Base-by-base conservation (phyloP, 108 stramenopile genomes). In the Nitzschia palea region DNA sequence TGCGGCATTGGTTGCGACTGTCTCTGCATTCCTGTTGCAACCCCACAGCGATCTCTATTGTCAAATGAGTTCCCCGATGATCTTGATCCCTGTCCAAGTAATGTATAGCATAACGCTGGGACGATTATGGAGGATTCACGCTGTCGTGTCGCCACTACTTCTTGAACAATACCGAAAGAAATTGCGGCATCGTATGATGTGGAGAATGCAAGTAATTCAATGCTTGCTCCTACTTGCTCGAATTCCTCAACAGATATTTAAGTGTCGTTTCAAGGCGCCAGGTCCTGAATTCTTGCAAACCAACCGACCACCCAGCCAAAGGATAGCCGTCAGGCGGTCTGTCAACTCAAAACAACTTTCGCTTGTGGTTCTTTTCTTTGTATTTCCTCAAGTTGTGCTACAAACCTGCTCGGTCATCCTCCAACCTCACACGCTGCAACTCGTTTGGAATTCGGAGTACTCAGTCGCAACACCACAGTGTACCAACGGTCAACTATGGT, bases 91-190 rank as follows among this genome's bases (percentile, higher is more conserved):
- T 6, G 15, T 77, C 40, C 76, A 77, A 31, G 9, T 77, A 0
- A 62, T 69, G 50, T 53, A 55, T 32, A 43, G 61, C 5, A 55
- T 77, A 23, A 59, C 60, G 1, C 36, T 71, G 4, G 67, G 65
- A 3, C 23, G 76, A 15, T 53, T 77, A 4, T 77, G 68, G 68
- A 68, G 76, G 17, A 77, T 77, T 37, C 36, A 77, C 59, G 57
- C 76, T 18, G 37, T 77, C 14, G 68, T 77, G 12, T 63, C 51
- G 20, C 76, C 76, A 0, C 25, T 77, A 33, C 65, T 77, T 18
- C 29, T 54, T 20, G 51, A 55, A 14, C 51, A 55, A 56, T 56
- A 56, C 20, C 3, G 2, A 14, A 33, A 1, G 55, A 32, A 56
- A 1, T 14, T 40, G 8, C 10, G 37, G 37, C 8, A 40, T 40